phyloP scores from a whole-genome alignment of 306 rosid species.

The Ormosia semicastrata region DNA sequence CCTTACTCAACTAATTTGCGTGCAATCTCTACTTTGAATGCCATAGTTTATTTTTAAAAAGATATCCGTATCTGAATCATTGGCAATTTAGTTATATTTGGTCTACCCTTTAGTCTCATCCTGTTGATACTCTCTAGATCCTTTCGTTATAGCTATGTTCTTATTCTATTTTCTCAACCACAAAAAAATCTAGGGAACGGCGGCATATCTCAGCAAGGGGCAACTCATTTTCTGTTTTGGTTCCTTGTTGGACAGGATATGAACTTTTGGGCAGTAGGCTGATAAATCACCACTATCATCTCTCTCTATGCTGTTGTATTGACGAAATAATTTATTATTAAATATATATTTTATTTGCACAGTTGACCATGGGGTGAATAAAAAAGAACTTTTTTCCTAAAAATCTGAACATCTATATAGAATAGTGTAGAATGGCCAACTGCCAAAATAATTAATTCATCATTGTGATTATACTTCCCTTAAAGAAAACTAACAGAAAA shows the following conservation, averaged over 20 bases:
- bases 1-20: slow-evolving; percentile 3
- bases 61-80: slow-evolving; percentile 13
- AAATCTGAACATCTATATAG: not conserved
- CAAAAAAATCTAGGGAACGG: not conserved
- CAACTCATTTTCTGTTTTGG: not conserved
- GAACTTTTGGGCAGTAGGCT: not conserved
- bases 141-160: not conserved
- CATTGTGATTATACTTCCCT: not conserved
- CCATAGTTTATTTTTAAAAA: not conserved
- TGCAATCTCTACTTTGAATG: not conserved
- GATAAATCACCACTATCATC: not conserved
- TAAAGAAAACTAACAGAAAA: not conserved
- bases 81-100: not conserved
- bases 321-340: not conserved
- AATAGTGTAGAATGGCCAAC: slow-evolving; percentile 4
- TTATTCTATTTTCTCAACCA: not conserved
- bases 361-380: slow-evolving; percentile 4
- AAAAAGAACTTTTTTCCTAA: not conserved
- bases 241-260: not conserved
- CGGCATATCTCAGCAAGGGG: not conserved
- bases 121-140: not conserved
- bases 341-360: not conserved
- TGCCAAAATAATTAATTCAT: slow-evolving; percentile 19
- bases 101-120: not conserved
- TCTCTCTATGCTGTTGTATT: not conserved